Conservation (phyloP, 2,329 filamentous ascomycete species). For the Dichotomopilus funicola region DNA sequence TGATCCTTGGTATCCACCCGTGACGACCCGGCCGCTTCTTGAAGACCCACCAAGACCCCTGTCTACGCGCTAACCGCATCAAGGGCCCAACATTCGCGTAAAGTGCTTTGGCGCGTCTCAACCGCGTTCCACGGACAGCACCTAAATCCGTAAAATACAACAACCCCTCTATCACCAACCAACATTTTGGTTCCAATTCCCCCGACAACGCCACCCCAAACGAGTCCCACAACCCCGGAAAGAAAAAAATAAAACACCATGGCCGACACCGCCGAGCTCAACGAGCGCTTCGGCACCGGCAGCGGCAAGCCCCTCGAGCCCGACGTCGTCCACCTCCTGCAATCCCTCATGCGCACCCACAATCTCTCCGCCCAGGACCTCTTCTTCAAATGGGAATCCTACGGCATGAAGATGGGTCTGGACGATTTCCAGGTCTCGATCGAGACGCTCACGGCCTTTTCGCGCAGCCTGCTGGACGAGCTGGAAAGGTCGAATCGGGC, state of each 20-base stretch:
- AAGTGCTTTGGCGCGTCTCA: too few relatives aligned
- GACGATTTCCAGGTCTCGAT: conserved; percentile 69
- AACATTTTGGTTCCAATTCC: background rate
- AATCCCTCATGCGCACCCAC: conserved; percentile 81
- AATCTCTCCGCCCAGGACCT: conserved; percentile 76
- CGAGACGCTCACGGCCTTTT: conserved; percentile 68
- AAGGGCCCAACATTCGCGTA: too few relatives aligned
- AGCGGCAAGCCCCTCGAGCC: conserved; percentile 54
- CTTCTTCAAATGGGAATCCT: conserved; percentile 98
- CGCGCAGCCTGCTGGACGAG: conserved; percentile 77
- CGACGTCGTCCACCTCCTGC: conserved; percentile 74
- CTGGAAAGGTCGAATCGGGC: conserved; percentile 67
- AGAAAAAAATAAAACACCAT: conserved; percentile 23
- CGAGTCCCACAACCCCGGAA: background rate
- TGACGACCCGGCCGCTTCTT: too few relatives aligned
- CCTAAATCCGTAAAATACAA: too few relatives aligned
- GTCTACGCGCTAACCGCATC: too few relatives aligned
- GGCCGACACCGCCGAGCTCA: conserved; percentile 38
- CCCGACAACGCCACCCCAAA: background rate
- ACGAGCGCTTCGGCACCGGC: conserved; percentile 48
- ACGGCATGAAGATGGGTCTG: conserved; percentile 86
- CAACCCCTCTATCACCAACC: too few relatives aligned
- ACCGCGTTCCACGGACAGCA: too few relatives aligned
- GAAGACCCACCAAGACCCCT: too few relatives aligned
- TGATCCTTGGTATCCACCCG: too few relatives aligned